Conservation (phyloP, 306 rosid species). For the Ammopiptanthus mongolicus region DNA sequence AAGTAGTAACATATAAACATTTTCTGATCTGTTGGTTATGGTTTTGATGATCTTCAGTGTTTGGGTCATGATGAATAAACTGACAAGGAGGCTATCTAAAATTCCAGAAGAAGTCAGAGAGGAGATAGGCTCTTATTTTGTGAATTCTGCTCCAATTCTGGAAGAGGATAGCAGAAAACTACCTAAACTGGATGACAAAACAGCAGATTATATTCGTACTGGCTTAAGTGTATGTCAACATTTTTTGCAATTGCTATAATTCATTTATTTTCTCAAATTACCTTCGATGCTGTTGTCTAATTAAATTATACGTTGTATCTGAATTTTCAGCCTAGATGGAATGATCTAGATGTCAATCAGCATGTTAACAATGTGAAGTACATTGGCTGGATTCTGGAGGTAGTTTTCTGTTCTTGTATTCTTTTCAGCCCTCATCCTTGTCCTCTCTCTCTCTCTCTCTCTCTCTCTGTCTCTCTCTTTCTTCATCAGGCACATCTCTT, state of each 20-base stretch:
- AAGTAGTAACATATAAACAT: neutral
- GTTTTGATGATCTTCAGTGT: slow-evolving; percentile 58
- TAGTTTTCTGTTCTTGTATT: slow-evolving; percentile 28
- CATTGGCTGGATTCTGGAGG: slow-evolving; percentile 99
- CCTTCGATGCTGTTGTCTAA: slow-evolving; percentile 7
- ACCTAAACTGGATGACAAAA: slow-evolving; percentile 62
- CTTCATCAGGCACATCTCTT: neutral
- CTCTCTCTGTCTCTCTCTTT: neutral
- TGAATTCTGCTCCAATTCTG: slow-evolving; percentile 64
- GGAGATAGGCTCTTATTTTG: slow-evolving; percentile 84
- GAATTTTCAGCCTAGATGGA: slow-evolving; percentile 84
- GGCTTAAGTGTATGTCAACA: slow-evolving; percentile 68
- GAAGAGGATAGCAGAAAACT: slow-evolving; percentile 91
- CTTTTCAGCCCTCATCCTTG: neutral
- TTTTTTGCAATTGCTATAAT: neutral
- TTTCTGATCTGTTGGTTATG: slow-evolving; percentile 15
- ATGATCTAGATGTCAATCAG: slow-evolving; percentile 90
- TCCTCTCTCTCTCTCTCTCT: neutral
- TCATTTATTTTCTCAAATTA: neutral
- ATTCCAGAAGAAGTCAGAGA: slow-evolving; percentile 88
- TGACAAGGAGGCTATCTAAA: slow-evolving; percentile 86
- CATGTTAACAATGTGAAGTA: slow-evolving; percentile 99
- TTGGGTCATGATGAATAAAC: slow-evolving; percentile 99
- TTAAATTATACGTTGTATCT: neutral
- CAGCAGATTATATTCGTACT: slow-evolving; percentile 60